Conservation (phyloP, 495 filamentous ascomycete species). For the Aspergillus steynii region DNA sequence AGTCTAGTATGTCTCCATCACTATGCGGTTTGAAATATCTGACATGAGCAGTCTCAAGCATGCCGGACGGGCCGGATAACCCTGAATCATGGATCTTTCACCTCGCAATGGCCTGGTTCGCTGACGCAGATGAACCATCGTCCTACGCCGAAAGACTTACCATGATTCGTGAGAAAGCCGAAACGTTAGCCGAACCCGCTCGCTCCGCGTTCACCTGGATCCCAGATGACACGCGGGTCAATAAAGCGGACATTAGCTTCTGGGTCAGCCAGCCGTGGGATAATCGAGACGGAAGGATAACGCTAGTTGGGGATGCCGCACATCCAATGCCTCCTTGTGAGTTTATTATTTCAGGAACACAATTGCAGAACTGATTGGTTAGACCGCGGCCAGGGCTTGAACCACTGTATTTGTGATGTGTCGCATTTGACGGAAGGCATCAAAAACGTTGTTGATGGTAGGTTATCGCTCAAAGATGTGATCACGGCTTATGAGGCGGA, state of each 20-base stretch:
- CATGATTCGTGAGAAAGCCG: conserved; percentile 4
- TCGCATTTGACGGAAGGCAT: not conserved
- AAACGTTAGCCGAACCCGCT: conserved; percentile 6
- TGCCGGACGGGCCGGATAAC: conserved; percentile 9
- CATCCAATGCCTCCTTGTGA: conserved; percentile 14
- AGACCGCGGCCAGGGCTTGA: conserved; percentile 11
- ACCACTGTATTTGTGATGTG: conserved; percentile 12
- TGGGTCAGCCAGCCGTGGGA: conserved; percentile 10
- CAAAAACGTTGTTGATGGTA: conserved; percentile 1
- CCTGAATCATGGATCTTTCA: conserved; percentile 12
- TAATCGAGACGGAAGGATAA: conserved; percentile 9
- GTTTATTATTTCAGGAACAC: not conserved
- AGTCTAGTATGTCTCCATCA: conserved; percentile 8
- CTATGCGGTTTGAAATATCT: not conserved
- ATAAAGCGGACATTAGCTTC: conserved; percentile 11
- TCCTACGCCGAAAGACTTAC: conserved; percentile 5
- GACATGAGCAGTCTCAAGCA: conserved; percentile 1
- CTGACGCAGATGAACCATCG: not conserved
- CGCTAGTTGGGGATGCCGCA: conserved; percentile 10
- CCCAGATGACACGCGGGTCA: conserved; percentile 5
- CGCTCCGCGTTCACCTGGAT: conserved; percentile 10
- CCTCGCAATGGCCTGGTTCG: conserved; percentile 11
- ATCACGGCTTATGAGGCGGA: conserved; percentile 3
- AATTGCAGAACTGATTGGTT: not conserved
- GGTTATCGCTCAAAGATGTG: not conserved